These are phyloP conservation scores for Physaria fendleri DNA, from an alignment of 345 rosid genomes.

Conservation along the genomic window DNA sequence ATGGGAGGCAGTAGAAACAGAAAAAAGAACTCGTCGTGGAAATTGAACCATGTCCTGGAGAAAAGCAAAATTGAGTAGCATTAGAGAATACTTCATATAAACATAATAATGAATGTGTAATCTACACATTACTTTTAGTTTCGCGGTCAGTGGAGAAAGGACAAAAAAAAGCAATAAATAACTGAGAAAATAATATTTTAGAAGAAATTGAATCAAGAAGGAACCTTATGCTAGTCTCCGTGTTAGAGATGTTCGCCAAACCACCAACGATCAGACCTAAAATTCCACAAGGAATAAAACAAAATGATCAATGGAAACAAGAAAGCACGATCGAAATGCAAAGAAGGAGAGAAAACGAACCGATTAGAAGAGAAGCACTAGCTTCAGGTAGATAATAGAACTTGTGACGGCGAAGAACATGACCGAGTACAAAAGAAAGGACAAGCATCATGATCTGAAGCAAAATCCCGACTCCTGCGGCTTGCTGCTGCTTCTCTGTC, in stretches of 20 bases:
- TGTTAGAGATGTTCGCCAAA: slow-evolving; percentile 84
- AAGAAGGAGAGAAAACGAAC: slow-evolving; percentile 28
- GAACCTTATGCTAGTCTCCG: slow-evolving; percentile 86
- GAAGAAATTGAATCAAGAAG: neutral
- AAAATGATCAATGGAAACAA: neutral
- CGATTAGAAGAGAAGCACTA: slow-evolving; percentile 96
- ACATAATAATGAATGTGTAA: neutral
- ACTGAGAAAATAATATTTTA: neutral
- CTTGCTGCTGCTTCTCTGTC: slow-evolving; percentile 86
- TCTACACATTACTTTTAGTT: neutral
- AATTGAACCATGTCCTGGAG: slow-evolving; percentile 91
- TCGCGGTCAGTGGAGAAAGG: slow-evolving; percentile 10
- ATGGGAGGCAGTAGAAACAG: slow-evolving; percentile 92
- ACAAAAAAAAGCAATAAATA: slow-evolving; percentile 14
- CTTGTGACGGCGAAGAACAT: slow-evolving; percentile 93
- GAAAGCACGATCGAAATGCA: neutral
- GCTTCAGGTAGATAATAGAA: slow-evolving; percentile 97
- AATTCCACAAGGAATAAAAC: neutral
- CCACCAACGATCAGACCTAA: slow-evolving; percentile 84
- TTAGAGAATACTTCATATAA: neutral
- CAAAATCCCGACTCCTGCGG: slow-evolving; percentile 95
- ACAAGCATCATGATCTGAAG: slow-evolving; percentile 99
- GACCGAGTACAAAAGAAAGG: slow-evolving; percentile 94
- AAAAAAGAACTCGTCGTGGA: slow-evolving; percentile 97
- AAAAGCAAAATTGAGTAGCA: neutral